A percentile compares a stretch with the other conserved stretches of the same genome.
These are phyloP conservation scores for Leucocoprinus birnbaumii DNA, from an alignment of 768 basidiomycete genomes.

Conservation along the genomic window DNA sequence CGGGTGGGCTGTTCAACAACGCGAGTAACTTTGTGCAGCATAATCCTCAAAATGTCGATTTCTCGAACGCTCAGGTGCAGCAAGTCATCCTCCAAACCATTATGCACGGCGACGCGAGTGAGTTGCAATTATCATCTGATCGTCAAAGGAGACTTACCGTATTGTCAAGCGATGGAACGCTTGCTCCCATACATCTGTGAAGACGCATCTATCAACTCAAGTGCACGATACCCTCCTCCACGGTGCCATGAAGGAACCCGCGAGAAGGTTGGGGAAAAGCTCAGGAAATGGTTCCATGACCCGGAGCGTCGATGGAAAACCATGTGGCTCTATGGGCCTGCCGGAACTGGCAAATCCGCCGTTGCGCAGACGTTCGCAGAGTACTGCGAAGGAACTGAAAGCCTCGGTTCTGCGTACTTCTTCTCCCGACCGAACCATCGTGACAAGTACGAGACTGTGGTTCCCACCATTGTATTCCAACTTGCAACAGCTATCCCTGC, in stretches of 20 bases:
- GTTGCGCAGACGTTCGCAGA: slow-evolving; percentile 10
- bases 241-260: slow-evolving; percentile 1
- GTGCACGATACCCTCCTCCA: not conserved
- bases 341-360: slow-evolving; percentile 12
- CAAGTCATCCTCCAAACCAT: too few species aligned
- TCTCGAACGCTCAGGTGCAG: too few species aligned
- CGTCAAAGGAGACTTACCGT: too few species aligned
- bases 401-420: slow-evolving; percentile 9
- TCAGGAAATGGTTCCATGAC: not conserved
- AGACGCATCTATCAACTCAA: not conserved
- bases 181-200: not conserved
- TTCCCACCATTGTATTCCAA: slow-evolving; percentile 10
- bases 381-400: not conserved
- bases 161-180: not conserved
- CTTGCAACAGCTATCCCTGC: not conserved
- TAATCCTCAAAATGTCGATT: too few species aligned
- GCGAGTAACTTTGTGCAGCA: too few species aligned
- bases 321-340: slow-evolving; percentile 8
- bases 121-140: too few species aligned
- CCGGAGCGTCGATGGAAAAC: not conserved
- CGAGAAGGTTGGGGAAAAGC: not conserved
- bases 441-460: not conserved
- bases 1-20: too few species aligned
- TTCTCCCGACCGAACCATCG: not conserved
- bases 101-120: too few species aligned